phyloP scores from a whole-genome alignment of 1,139 yeast species.

The Candida labiduridarum region DNA sequence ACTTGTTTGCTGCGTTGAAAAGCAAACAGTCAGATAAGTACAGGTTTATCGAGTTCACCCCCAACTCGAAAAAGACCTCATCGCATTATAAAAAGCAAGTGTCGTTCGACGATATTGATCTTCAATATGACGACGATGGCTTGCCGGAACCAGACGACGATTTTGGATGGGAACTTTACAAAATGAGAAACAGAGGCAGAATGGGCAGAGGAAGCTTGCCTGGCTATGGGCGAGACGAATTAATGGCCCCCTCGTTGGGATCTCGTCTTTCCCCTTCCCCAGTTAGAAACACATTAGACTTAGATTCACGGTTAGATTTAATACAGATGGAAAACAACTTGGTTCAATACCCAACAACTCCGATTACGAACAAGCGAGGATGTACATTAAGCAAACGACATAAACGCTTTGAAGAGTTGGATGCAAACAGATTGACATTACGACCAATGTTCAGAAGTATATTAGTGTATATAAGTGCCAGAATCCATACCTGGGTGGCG shows the following conservation, averaged over 20 bases:
- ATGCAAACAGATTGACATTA: constrained; percentile 30
- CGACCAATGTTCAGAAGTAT: constrained; percentile 54
- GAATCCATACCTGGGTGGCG: constrained; percentile 80
- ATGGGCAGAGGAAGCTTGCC: neutral
- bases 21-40: constrained; percentile 25
- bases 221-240: neutral
- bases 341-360: constrained; percentile 50
- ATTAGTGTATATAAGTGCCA: constrained; percentile 66
- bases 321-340: constrained; percentile 8
- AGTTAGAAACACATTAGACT: constrained; percentile 4
- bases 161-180: constrained; percentile 17
- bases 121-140: constrained; percentile 19
- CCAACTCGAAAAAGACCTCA: neutral
- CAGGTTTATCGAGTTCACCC: constrained; percentile 20
- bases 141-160: constrained; percentile 19
- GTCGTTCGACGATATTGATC: constrained; percentile 25
- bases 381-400: constrained; percentile 54
- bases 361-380: constrained; percentile 53
- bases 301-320: constrained; percentile 22
- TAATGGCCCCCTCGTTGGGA: neutral
- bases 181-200: constrained; percentile 5
- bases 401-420: constrained; percentile 41
- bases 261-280: constrained; percentile 4
- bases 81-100: constrained; percentile 21
- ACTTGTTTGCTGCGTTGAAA: constrained; percentile 23